phyloP scores from a whole-genome alignment of 192 early-diverging fungal genomes.

The Pecoramyces ruminantium region DNA sequence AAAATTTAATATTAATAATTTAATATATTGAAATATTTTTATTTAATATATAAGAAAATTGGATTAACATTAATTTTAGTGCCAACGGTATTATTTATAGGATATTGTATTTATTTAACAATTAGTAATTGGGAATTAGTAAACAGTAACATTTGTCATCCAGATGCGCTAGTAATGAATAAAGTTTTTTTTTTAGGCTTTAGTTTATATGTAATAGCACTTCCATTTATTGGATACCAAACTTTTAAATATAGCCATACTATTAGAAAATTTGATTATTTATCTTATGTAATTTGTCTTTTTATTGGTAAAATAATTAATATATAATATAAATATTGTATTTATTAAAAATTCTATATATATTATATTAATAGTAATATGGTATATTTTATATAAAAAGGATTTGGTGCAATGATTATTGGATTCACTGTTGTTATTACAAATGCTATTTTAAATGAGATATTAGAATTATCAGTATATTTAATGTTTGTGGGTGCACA shows the following conservation, averaged over 20 bases:
- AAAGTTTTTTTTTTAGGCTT: neutral
- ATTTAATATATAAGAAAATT: neutral
- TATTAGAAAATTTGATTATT: neutral
- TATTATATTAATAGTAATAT: no score
- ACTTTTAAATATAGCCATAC: neutral
- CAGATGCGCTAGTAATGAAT: neutral
- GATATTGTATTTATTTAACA: neutral
- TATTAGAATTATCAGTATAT: neutral
- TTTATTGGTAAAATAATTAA: neutral
- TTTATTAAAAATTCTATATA: no score
- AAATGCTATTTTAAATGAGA: neutral
- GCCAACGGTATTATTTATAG: neutral
- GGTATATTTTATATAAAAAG: no score
- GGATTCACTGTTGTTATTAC: neutral
- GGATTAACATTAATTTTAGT: neutral
- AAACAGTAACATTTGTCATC: neutral
- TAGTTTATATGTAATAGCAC: neutral
- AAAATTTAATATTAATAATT: no score
- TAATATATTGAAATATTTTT: no score
- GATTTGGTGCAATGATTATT: neutral
- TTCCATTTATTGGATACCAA: neutral
- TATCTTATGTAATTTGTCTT: neutral
- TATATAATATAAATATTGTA: no score
- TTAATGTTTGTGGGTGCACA: neutral
- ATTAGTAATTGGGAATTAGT: neutral